Conservation (phyloP, 345 rosid species). For the Fremontodendron californicum region DNA sequence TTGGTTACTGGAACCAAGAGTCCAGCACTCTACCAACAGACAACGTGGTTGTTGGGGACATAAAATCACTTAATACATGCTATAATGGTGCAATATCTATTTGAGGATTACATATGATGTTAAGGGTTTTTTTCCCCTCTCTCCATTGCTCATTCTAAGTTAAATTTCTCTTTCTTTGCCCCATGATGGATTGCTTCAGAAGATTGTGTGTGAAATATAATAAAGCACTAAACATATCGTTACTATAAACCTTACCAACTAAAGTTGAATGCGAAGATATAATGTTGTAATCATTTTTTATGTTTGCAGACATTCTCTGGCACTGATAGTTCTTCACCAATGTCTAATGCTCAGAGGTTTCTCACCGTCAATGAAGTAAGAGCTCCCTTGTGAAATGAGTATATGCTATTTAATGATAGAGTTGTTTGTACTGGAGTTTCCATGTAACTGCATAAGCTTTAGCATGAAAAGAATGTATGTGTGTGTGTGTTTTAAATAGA, state of each 20-base stretch:
- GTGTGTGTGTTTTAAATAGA: not conserved
- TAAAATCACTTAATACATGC: not conserved
- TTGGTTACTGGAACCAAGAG: too few relatives aligned
- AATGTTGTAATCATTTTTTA: not conserved
- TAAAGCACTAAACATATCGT: not conserved
- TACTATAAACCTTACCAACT: not conserved
- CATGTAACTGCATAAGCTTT: not conserved
- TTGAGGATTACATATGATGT: not conserved
- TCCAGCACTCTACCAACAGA: too few relatives aligned
- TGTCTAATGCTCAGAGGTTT: conserved; percentile 56
- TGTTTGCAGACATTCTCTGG: conserved; percentile 50
- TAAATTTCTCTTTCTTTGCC: not conserved
- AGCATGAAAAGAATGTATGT: not conserved
- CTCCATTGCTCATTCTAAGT: not conserved
- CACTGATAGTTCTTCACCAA: conserved; percentile 47
- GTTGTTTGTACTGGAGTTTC: not conserved
- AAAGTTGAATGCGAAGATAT: not conserved
- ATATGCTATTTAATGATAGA: not conserved
- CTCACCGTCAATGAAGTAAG: conserved; percentile 58
- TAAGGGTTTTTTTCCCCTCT: not conserved
- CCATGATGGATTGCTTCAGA: conserved; percentile 1
- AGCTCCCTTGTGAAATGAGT: conserved; percentile 2
- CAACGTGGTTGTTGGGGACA: too few relatives aligned
- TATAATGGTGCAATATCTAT: not conserved
- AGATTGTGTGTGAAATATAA: not conserved